Conservation (phyloP, 192 early-diverging fungal species). For the Podochytrium sp. region DNA sequence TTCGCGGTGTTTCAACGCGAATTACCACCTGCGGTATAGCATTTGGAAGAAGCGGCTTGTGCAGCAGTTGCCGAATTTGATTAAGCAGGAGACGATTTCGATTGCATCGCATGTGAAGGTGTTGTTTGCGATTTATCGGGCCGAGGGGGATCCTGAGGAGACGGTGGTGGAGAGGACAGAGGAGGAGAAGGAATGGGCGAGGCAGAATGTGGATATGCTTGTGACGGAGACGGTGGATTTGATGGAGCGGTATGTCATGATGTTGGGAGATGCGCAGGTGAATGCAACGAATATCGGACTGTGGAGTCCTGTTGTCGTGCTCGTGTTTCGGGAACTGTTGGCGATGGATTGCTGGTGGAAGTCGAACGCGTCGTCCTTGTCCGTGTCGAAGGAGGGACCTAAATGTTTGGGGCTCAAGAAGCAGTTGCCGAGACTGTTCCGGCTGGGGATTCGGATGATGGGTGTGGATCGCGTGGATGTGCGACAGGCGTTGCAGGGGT, state of each 20-base stretch:
- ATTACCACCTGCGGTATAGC: conserved; percentile 76
- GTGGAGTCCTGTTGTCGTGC: conserved; percentile 59
- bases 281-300: conserved; percentile 51
- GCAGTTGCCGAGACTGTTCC: conserved; percentile 41
- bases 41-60: conserved; percentile 84
- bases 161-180: neutral
- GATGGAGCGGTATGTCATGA: conserved; percentile 44
- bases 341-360: conserved; percentile 51
- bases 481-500: conserved; percentile 45
- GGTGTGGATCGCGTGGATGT: conserved; percentile 49
- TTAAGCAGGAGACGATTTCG: conserved; percentile 84
- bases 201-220: conserved; percentile 33
- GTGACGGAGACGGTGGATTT: conserved; percentile 52
- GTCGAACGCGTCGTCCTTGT: neutral
- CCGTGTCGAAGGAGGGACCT: neutral
- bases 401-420: conserved; percentile 24
- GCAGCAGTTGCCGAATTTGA: conserved; percentile 86
- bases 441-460: conserved; percentile 48
- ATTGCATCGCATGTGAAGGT: conserved; percentile 47
- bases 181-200: conserved; percentile 3
- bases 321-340: conserved; percentile 51
- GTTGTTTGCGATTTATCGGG: conserved; percentile 53
- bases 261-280: conserved; percentile 44
- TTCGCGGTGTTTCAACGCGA: conserved; percentile 80
- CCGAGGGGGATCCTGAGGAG: conserved; percentile 31